These are phyloP conservation scores for Paxillus involutus DNA, from an alignment of 768 basidiomycete species.

Conservation along the genomic window DNA sequence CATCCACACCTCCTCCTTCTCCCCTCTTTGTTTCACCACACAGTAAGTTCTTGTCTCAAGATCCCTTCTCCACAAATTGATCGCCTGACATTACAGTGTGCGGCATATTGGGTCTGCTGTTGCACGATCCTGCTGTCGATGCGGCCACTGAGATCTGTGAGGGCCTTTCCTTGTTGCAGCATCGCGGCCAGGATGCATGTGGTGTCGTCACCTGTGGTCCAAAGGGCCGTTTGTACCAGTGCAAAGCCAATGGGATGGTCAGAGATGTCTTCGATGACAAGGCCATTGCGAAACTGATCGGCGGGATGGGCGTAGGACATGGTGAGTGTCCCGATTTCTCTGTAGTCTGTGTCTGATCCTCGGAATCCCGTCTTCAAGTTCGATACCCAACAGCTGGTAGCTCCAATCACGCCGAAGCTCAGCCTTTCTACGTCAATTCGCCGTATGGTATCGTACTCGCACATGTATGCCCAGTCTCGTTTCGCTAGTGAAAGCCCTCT, in stretches of 20 bases:
- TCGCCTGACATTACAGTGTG: conserved; percentile 57
- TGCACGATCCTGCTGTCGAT: conserved; percentile 72
- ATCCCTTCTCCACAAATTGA: background rate
- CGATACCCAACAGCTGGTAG: conserved; percentile 98
- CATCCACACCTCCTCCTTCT: conserved; percentile 8
- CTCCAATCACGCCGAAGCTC: conserved; percentile 95
- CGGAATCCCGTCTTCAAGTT: conserved; percentile 46
- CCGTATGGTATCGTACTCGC: conserved; percentile 98
- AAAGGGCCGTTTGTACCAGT: conserved; percentile 94
- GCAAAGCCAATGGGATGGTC: conserved; percentile 99
- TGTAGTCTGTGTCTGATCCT: conserved; percentile 10
- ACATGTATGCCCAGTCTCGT: conserved; percentile 60
- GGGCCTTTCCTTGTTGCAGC: conserved; percentile 93
- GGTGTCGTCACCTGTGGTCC: conserved; percentile 96
- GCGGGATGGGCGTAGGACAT: conserved; percentile 97
- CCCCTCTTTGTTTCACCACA: background rate
- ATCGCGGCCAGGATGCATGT: conserved; percentile 97
- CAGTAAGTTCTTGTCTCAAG: conserved; percentile 27
- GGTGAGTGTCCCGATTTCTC: conserved; percentile 47
- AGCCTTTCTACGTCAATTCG: conserved; percentile 99
- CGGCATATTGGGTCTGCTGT: conserved; percentile 86
- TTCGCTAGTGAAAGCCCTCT: background rate
- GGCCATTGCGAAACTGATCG: conserved; percentile 74
- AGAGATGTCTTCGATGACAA: conserved; percentile 90
- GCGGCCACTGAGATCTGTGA: conserved; percentile 90